These are phyloP conservation scores for Aspergillus viridinutans DNA, from an alignment of 2,329 filamentous ascomycete genomes.

Conservation along the genomic window DNA sequence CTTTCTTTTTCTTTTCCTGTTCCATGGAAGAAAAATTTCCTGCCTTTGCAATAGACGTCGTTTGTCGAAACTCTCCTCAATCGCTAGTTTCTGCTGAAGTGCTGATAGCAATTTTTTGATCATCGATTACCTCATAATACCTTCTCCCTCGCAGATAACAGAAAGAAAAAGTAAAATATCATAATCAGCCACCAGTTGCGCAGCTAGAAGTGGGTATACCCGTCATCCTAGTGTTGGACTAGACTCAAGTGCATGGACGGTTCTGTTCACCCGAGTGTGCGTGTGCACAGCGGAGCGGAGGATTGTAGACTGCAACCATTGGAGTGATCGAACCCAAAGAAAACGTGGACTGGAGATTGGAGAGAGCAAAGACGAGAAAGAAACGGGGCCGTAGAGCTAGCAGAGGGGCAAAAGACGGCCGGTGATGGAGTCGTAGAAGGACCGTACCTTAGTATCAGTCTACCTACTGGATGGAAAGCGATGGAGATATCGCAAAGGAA, in stretches of 20 bases:
- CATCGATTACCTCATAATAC: not conserved
- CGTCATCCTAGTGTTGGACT: not conserved
- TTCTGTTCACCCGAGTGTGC: not conserved
- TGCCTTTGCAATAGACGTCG: not conserved
- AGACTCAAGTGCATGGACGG: not conserved
- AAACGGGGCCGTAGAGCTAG: not conserved
- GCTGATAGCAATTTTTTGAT: not conserved
- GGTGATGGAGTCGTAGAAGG: not conserved
- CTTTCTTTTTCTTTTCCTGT: not conserved
- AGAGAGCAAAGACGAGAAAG: not conserved
- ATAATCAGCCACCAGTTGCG: not conserved
- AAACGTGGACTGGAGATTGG: not conserved
- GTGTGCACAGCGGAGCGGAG: conserved; percentile 9
- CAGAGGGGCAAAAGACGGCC: not conserved
- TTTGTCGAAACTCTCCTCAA: not conserved
- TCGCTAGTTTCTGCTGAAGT: not conserved
- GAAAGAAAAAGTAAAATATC: not conserved
- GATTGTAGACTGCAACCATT: not conserved
- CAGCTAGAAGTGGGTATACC: not conserved
- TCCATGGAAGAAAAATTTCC: not conserved
- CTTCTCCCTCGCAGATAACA: not conserved
- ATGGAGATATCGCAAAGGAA: not conserved
- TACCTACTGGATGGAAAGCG: not conserved
- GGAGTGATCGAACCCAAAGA: not conserved
- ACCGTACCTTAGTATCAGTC: not conserved